Base-by-base conservation (phyloP, 495 filamentous ascomycete species). In the Cetradonia linearis region DNA sequence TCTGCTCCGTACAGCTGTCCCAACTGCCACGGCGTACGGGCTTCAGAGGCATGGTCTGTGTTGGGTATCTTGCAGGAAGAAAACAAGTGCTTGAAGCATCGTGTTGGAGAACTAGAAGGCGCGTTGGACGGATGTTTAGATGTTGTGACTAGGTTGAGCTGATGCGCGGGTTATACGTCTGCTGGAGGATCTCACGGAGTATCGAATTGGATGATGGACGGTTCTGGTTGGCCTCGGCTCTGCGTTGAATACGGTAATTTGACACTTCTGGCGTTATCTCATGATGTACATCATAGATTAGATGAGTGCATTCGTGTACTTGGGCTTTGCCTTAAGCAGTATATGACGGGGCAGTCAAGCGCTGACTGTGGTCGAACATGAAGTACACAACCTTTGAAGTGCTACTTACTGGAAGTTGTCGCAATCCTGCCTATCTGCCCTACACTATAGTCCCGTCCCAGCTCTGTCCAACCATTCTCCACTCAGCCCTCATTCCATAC, bases 111-210 rank as follows among this genome's bases (percentile, higher is more conserved):
- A 61, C 68, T 91, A 3, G 87, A 90, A 70, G 72, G 74, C 25
- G 82, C 82, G 0, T 80, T 90, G 14, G 86, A 90, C 59, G 84
- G 84, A 42, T 87, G 84, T 31, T 72, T 92, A 66, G 82, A 86
- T 67, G 70, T 84, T 58, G 79, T 89, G 1, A 50, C 37, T 11
- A 61, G 50, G 20, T 36, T 58, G 31, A 48, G 56, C 42, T 58
- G 42, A 58, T 25, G 16, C 9, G 8, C 18, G 34, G 14, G 1
- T 36, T 5, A 2, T 54, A 23, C 33, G n/a, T 2, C 25, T 4
- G 2, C 31, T 18, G 6, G 2, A 54, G 28, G 31, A 36, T 16
- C 50, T 2, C 25, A n/a, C 13, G 30, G 50, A 54, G 50, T 54
- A 28, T 54, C 20, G 50, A 7, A 34, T 54, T 46, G 42, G n/a